Evolutionary conservation across 2,329 filamentous ascomycete species (phyloP).

Genomic region (Talaromyces piceae): DNA sequence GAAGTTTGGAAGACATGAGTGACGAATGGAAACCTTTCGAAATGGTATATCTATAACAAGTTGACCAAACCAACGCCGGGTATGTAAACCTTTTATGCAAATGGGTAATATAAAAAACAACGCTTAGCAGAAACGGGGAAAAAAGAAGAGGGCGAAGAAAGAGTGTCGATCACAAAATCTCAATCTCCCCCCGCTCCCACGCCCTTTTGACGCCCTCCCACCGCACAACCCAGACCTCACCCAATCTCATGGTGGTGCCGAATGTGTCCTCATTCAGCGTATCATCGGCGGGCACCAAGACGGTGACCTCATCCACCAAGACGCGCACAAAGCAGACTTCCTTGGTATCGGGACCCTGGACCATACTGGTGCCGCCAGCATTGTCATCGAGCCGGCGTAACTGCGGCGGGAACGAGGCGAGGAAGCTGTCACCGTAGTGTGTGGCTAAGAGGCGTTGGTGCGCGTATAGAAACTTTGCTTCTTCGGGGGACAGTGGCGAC

Average conservation of each 20-base stretch:
- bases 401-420: conserved; percentile 68
- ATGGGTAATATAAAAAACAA: neutral
- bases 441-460: conserved; percentile 78
- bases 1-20: neutral
- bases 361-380: conserved; percentile 83
- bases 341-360: conserved; percentile 77
- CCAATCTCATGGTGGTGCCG: conserved; percentile 41
- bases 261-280: conserved; percentile 21
- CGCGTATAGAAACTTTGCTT: conserved; percentile 72
- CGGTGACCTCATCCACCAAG: conserved; percentile 41
- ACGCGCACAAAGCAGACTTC: conserved; percentile 74
- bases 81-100: neutral
- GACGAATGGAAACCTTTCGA: neutral
- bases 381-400: conserved; percentile 86
- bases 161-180: conserved; percentile 37
- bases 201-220: conserved; percentile 64
- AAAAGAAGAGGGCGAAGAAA: neutral
- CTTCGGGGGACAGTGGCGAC: conserved; percentile 62
- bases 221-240: conserved; percentile 61
- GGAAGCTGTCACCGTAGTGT: conserved; percentile 80
- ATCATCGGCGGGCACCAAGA: conserved; percentile 28
- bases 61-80: neutral
- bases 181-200: conserved; percentile 37
- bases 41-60: neutral
- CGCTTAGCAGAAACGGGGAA: neutral